phyloP scores from a whole-genome alignment of 2,329 filamentous ascomycete species.

The Tricladium varicosporioides region DNA sequence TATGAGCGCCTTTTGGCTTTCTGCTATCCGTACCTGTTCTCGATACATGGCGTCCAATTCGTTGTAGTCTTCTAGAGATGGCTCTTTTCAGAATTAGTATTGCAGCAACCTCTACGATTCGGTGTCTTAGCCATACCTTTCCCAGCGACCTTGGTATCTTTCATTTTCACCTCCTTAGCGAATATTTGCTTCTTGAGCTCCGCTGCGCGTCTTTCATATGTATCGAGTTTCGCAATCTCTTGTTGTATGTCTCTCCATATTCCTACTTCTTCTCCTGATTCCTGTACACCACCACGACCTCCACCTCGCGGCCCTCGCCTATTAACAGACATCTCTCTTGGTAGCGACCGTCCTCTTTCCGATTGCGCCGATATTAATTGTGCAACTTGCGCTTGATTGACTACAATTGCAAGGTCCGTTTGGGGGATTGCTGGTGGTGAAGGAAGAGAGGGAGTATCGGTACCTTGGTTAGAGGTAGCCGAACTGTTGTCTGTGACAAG shows the following conservation, averaged over 20 bases:
- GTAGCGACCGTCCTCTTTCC: not conserved
- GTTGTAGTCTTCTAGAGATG: constrained; percentile 25
- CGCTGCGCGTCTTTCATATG: constrained; percentile 4
- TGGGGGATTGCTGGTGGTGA: too few relatives aligned
- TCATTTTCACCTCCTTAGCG: constrained; percentile 10
- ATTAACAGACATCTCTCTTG: constrained; percentile 8
- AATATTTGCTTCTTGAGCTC: constrained; percentile 12
- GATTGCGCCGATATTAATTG: not conserved
- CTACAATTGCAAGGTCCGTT: too few relatives aligned
- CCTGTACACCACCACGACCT: constrained; percentile 8
- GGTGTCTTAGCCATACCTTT: not conserved
- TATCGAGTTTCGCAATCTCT: not conserved
- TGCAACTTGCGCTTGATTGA: not conserved
- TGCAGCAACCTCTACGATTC: not conserved
- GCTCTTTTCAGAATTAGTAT: constrained; percentile 19
- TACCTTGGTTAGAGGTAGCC: too few relatives aligned
- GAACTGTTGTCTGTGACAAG: too few relatives aligned
- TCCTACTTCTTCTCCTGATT: constrained; percentile 11
- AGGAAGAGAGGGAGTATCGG: too few relatives aligned
- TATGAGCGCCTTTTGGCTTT: constrained; percentile 21
- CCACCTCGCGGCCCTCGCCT: constrained; percentile 12
- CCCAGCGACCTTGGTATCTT: not conserved
- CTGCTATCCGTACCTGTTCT: constrained; percentile 31
- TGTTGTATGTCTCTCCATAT: constrained; percentile 11
- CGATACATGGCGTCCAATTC: constrained; percentile 27